Percentiles rank a stretch among this genome's conserved stretches.
Conservation (phyloP, 1,284 basidiomycete species). For the Austropuccinia psidii region DNA sequence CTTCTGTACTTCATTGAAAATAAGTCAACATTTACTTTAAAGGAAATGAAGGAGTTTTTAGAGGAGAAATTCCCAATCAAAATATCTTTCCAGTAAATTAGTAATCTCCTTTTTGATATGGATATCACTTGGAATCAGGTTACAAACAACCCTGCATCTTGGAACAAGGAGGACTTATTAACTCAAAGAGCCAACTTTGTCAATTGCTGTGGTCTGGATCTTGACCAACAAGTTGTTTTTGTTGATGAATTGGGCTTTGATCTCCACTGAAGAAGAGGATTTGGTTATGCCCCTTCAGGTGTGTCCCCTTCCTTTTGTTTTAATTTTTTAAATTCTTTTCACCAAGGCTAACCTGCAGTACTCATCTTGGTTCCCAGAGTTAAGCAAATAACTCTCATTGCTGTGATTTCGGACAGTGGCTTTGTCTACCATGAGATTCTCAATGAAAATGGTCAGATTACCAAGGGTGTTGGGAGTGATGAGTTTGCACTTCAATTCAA, state of each 20-base stretch:
- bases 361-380: neutral
- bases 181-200: neutral
- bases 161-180: neutral
- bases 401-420: neutral
- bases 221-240: neutral
- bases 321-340: neutral
- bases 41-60: neutral
- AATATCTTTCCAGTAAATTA: neutral
- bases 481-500: neutral
- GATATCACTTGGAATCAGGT: neutral
- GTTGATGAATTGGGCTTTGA: neutral
- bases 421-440: neutral
- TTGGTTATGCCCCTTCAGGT: constrained; percentile 1
- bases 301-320: neutral
- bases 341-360: neutral
- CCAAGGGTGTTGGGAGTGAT: neutral
- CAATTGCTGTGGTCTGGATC: neutral
- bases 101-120: neutral
- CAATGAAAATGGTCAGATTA: neutral
- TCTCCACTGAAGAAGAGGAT: neutral
- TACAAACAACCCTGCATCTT: neutral
- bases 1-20: neutral
- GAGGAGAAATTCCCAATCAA: neutral
- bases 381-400: neutral
- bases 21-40: neutral